Conservation (phyloP, 345 rosid species). For the Abelmoschus esculentus region DNA sequence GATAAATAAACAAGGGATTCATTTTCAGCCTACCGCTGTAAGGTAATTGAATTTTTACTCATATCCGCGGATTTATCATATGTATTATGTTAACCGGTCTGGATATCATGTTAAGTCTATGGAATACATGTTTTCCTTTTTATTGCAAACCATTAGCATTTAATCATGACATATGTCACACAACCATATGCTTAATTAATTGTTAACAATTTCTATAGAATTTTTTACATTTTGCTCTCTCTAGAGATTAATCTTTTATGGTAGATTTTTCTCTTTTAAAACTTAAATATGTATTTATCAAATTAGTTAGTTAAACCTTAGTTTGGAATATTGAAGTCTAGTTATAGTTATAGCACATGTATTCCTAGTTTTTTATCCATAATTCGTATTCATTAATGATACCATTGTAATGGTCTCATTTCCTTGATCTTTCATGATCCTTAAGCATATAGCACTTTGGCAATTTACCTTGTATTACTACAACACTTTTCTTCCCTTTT, state of each 20-base stretch:
- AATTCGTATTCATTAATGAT: not conserved
- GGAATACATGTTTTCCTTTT: too few relatives aligned
- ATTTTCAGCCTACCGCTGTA: constrained; percentile 54
- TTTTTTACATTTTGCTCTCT: not conserved
- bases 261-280: not conserved
- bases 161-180: too few relatives aligned
- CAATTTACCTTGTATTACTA: not conserved
- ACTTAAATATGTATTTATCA: not conserved
- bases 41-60: constrained; percentile 43
- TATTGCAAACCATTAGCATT: too few relatives aligned
- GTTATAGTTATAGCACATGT: not conserved
- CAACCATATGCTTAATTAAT: too few relatives aligned
- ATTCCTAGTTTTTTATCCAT: not conserved
- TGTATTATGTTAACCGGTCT: too few relatives aligned
- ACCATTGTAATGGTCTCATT: not conserved
- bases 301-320: not conserved
- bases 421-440: not conserved
- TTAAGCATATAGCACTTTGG: not conserved
- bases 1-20: constrained; percentile 60
- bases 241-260: not conserved
- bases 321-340: not conserved
- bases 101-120: too few relatives aligned
- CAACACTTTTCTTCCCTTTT: too few relatives aligned
- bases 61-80: not conserved
- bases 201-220: too few relatives aligned